phyloP scores from a whole-genome alignment of 371 early-diverging fungal genomes.

The Mucor velutinosus region DNA sequence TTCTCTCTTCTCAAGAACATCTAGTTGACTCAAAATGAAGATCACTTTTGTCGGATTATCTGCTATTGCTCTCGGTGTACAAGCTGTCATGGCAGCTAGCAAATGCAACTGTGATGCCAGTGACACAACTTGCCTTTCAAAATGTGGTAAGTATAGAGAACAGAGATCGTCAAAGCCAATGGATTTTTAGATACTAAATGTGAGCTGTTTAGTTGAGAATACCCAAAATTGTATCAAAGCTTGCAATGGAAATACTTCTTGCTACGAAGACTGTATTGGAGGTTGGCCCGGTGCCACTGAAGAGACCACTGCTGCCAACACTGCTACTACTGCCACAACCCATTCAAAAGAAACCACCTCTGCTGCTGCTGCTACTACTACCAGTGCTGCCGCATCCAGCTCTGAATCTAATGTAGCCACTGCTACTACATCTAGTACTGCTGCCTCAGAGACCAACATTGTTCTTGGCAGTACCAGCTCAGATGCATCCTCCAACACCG shows the following conservation, averaged over 20 bases:
- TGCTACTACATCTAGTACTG: neutral
- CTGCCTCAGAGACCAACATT: neutral
- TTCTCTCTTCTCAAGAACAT: neutral
- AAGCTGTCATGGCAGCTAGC: neutral
- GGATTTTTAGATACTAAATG: neutral
- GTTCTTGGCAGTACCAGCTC: neutral
- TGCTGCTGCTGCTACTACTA: neutral
- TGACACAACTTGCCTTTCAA: constrained; percentile 9
- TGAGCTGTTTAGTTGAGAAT: constrained; percentile 3
- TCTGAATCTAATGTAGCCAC: too few species aligned
- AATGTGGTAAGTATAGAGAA: constrained; percentile 24
- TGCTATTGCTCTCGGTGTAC: constrained; percentile 14
- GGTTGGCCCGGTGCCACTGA: constrained; percentile 22
- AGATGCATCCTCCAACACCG: neutral
- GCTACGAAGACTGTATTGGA: constrained; percentile 23
- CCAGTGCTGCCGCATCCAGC: neutral
- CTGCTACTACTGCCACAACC: neutral
- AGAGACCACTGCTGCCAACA: neutral
- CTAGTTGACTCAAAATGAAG: constrained; percentile 9
- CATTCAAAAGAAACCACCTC: neutral
- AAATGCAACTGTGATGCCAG: constrained; percentile 12
- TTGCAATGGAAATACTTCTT: constrained; percentile 16
- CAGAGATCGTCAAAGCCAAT: neutral
- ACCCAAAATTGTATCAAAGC: constrained; percentile 18
- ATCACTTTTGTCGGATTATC: constrained; percentile 16